Evolutionary conservation across 2,329 filamentous ascomycete species (phyloP).

Genomic region (Fusarium sp.): DNA sequence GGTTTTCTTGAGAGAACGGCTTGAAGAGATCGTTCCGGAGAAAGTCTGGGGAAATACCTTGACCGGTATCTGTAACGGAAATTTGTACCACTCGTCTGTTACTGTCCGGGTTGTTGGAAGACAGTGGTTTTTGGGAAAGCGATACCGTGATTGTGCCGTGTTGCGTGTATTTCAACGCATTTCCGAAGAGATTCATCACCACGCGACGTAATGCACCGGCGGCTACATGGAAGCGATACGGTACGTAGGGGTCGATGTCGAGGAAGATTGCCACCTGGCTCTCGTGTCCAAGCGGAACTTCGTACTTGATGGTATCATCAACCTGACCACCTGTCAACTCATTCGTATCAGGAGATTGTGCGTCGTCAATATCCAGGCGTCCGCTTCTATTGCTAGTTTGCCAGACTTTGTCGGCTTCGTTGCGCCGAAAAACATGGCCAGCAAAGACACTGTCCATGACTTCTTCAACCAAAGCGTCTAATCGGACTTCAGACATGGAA

Average conservation of each 20-base stretch:
- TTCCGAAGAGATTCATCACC: constrained; percentile 72
- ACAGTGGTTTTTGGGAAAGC: constrained; percentile 38
- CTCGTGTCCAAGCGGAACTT: constrained; percentile 23
- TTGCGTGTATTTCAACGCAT: constrained; percentile 69
- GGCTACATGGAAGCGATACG: constrained; percentile 66
- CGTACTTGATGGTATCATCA: constrained; percentile 1
- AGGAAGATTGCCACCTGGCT: constrained; percentile 47
- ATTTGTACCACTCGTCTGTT: constrained; percentile 46
- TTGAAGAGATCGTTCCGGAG: constrained; percentile 71
- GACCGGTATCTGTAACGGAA: constrained; percentile 71
- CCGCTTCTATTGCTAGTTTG: constrained; percentile 14
- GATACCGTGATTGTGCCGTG: constrained; percentile 48
- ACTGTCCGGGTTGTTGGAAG: background rate
- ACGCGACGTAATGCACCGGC: constrained; percentile 64
- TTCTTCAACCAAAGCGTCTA: constrained; percentile 38
- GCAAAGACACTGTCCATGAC: constrained; percentile 42
- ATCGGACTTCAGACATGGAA: constrained; percentile 11
- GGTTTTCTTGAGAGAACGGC: constrained; percentile 73
- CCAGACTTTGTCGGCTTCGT: constrained; percentile 30
- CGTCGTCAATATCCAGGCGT: background rate
- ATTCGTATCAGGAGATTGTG: background rate
- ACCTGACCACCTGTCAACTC: background rate
- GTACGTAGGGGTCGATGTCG: constrained; percentile 55
- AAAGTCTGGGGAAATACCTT: constrained; percentile 72
- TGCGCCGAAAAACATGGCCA: constrained; percentile 30